Base-by-base conservation (phyloP, 371 early-diverging fungal species). In the Batrachochytrium dendrobatidis region DNA sequence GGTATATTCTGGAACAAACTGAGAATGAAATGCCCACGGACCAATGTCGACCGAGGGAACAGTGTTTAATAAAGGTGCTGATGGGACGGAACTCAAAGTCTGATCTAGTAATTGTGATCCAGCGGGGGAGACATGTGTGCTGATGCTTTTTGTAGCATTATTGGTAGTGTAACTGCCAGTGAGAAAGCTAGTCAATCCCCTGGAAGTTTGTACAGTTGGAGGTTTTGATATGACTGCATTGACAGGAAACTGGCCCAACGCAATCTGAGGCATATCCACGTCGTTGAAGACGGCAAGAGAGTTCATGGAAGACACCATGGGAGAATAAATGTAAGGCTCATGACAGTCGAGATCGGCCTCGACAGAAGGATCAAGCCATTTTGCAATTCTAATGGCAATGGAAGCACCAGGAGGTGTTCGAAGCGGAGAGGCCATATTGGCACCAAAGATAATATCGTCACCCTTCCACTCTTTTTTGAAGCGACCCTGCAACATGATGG, bases 351-450 rank as follows among this genome's bases (percentile, higher is more conserved):
- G 67, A 56, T 88, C 85, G 4, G 79, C 75, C 49, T 84, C 75
- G 25, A 90, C 64, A 1, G 85, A 83, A 24, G 89, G 89, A 67
- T 90, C 90, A 64, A 86, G 80, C 71, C 82, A 86, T 60, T 82
- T 76, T 51, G 85, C 80, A 55, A 87, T 83, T 67, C 75, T 80
- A 50, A 88, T 59, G 6, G 79, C 85, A n/a, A 89, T 58, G 0
- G 78, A 76, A 0, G 80, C 75, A n/a, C 85, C 81, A 18, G 68
- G 53, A 2, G 68, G 68, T 7, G 34, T 34, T 1, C 62, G 51
- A 12, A 58, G 20, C 33, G 28, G 31, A 4, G 59, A n/a, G 31
- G 59, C 55, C 17, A 63, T 56, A 52, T 71, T 66, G 12, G 55
- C 34, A 20, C 88, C 87, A 63, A 85, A 88, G 46, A 87, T 64